These are phyloP conservation scores for Alternaria longipes DNA, from an alignment of 2,329 filamentous ascomycete species.

Conservation along the genomic window DNA sequence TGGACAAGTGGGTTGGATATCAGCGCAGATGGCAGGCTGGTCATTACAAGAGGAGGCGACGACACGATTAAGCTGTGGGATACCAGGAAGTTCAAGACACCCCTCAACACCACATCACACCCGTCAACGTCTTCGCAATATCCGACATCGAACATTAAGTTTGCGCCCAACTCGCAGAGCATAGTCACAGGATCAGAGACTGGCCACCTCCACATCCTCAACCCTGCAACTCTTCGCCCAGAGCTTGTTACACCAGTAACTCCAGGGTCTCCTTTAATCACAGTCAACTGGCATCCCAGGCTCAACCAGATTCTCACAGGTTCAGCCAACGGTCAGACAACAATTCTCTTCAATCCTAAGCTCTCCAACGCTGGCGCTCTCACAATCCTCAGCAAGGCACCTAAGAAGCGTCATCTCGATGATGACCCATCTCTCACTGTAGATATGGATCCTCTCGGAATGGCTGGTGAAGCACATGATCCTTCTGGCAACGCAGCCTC, in stretches of 20 bases:
- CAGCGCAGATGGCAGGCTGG: slow-evolving; percentile 86
- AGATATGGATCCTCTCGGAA: slow-evolving; percentile 76
- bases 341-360: slow-evolving; percentile 89
- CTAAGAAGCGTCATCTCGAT: slow-evolving; percentile 94
- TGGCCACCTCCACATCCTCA: slow-evolving; percentile 90
- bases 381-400: slow-evolving; percentile 89
- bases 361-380: slow-evolving; percentile 83
- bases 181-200: slow-evolving; percentile 89
- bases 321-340: slow-evolving; percentile 88
- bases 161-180: slow-evolving; percentile 82
- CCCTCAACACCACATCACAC: slow-evolving; percentile 81
- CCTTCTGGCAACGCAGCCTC: slow-evolving; percentile 64
- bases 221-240: slow-evolving; percentile 85
- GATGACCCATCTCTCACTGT: slow-evolving; percentile 84
- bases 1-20: slow-evolving; percentile 95
- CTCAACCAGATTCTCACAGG: slow-evolving; percentile 96
- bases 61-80: slow-evolving; percentile 97
- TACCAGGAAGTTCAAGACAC: slow-evolving; percentile 91
- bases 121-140: slow-evolving; percentile 84
- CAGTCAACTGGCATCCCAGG: slow-evolving; percentile 89
- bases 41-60: slow-evolving; percentile 91
- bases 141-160: slow-evolving; percentile 85
- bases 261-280: slow-evolving; percentile 80
- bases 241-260: slow-evolving; percentile 92
- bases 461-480: slow-evolving; percentile 82